Conservation (phyloP, 2,329 filamentous ascomycete species). For the Trichoderma asperellum region DNA sequence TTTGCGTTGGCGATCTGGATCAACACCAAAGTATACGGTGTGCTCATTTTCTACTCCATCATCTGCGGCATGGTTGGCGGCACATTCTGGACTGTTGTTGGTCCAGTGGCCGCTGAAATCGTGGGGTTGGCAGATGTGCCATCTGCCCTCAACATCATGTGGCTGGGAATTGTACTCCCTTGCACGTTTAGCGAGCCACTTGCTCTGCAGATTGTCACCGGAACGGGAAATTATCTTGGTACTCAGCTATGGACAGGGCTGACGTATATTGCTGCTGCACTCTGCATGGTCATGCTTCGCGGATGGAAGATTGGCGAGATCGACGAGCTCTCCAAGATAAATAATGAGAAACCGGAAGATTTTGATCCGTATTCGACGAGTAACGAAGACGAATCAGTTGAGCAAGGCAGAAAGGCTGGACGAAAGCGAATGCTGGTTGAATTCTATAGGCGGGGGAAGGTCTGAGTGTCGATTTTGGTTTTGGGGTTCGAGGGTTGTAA, state of each 20-base stretch:
- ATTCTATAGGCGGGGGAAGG: constrained; percentile 38
- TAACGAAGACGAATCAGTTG: constrained; percentile 39
- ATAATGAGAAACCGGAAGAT: constrained; percentile 38
- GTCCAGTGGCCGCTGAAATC: constrained; percentile 73
- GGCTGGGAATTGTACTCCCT: constrained; percentile 72
- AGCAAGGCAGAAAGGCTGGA: constrained; percentile 38
- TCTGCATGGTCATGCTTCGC: constrained; percentile 41
- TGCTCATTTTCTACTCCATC: constrained; percentile 72
- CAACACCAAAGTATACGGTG: constrained; percentile 64
- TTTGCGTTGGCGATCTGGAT: constrained; percentile 75
- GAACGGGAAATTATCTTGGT: constrained; percentile 52
- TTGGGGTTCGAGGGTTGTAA: not conserved
- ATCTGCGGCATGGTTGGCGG: constrained; percentile 73
- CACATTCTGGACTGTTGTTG: constrained; percentile 71
- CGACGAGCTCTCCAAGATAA: constrained; percentile 40
- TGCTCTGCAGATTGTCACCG: constrained; percentile 57
- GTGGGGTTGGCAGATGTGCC: constrained; percentile 71
- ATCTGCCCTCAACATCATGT: constrained; percentile 69
- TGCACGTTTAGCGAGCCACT: constrained; percentile 71
- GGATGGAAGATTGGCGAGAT: constrained; percentile 47
- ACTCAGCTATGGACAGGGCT: constrained; percentile 63
- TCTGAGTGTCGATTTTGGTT: constrained; percentile 34
- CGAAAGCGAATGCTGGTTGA: constrained; percentile 41
- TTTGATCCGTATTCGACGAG: constrained; percentile 40
- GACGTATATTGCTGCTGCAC: constrained; percentile 59